These are phyloP conservation scores for Epichloe glyceriae DNA, from an alignment of 2,329 filamentous ascomycete genomes.

Conservation along the genomic window DNA sequence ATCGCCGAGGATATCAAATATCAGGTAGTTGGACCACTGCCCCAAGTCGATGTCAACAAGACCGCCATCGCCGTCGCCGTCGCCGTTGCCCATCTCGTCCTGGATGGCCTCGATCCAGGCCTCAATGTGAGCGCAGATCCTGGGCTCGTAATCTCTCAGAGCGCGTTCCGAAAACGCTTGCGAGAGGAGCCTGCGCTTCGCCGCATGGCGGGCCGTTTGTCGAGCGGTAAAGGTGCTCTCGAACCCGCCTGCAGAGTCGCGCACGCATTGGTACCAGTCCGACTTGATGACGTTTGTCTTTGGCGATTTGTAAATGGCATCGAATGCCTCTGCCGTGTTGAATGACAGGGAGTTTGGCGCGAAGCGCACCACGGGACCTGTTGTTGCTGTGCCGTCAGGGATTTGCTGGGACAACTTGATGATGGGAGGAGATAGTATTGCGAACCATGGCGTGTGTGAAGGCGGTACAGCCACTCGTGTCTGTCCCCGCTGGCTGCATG, in stretches of 20 bases:
- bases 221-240: slow-evolving; percentile 9
- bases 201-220: slow-evolving; percentile 8
- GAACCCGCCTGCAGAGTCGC: slow-evolving; percentile 1
- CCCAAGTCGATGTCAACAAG: slow-evolving; percentile 8
- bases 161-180: slow-evolving; percentile 1
- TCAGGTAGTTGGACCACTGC: slow-evolving; percentile 10
- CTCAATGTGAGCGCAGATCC: slow-evolving; percentile 8
- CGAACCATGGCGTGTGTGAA: slow-evolving; percentile 12
- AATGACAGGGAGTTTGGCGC: slow-evolving; percentile 10
- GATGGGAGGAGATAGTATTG: neutral
- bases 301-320: slow-evolving; percentile 9
- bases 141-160: slow-evolving; percentile 1
- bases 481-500: slow-evolving; percentile 10
- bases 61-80: slow-evolving; percentile 2
- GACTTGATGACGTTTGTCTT: slow-evolving; percentile 12
- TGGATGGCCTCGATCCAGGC: slow-evolving; percentile 8
- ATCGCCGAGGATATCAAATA: slow-evolving; percentile 12
- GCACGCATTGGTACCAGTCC: slow-evolving; percentile 12
- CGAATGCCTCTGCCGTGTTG: slow-evolving; percentile 10
- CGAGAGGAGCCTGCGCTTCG: slow-evolving; percentile 1
- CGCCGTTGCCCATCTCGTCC: slow-evolving; percentile 6
- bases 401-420: no score
- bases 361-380: slow-evolving; percentile 11
- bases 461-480: slow-evolving; percentile 10
- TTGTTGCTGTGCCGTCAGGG: neutral